These are phyloP conservation scores for Suillus cothurnatus DNA, from an alignment of 768 basidiomycete genomes.

Conservation along the genomic window DNA sequence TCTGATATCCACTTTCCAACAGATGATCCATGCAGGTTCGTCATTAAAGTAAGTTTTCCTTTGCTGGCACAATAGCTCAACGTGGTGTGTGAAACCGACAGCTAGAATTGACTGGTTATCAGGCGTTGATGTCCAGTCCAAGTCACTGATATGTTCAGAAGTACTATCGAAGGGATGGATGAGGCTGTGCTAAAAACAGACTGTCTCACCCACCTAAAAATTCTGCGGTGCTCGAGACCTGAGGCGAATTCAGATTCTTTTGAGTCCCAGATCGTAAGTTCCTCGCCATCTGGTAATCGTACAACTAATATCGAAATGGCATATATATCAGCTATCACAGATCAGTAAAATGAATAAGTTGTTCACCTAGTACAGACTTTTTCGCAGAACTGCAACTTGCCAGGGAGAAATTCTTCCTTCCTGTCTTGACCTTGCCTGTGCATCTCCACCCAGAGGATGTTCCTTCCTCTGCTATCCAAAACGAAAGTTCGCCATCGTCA, in stretches of 20 bases:
- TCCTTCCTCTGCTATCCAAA: slow-evolving; percentile 73
- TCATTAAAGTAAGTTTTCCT: slow-evolving; percentile 90
- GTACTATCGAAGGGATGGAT: slow-evolving; percentile 17
- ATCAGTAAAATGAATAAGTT: not conserved
- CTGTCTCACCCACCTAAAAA: slow-evolving; percentile 53
- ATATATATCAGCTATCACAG: slow-evolving; percentile 13
- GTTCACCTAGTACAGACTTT: slow-evolving; percentile 85
- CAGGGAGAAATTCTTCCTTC: slow-evolving; percentile 60
- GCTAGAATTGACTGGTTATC: slow-evolving; percentile 90
- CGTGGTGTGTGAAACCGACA: slow-evolving; percentile 76
- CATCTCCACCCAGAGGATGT: slow-evolving; percentile 53
- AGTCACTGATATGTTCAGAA: slow-evolving; percentile 69
- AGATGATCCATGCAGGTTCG: slow-evolving; percentile 76
- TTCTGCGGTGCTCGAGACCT: slow-evolving; percentile 75
- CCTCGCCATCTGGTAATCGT: slow-evolving; percentile 58
- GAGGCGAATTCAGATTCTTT: slow-evolving; percentile 92
- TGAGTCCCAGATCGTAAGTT: slow-evolving; percentile 96
- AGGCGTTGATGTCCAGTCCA: slow-evolving; percentile 93
- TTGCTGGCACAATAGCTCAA: slow-evolving; percentile 91
- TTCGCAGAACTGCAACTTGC: slow-evolving; percentile 89
- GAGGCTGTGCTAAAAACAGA: slow-evolving; percentile 5
- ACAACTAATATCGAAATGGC: slow-evolving; percentile 50
- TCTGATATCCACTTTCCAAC: slow-evolving; percentile 68
- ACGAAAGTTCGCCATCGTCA: slow-evolving; percentile 75
- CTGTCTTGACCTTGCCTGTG: slow-evolving; percentile 76